Conservation (phyloP, 208 protist species). For the Trypanosoma boissoni region DNA sequence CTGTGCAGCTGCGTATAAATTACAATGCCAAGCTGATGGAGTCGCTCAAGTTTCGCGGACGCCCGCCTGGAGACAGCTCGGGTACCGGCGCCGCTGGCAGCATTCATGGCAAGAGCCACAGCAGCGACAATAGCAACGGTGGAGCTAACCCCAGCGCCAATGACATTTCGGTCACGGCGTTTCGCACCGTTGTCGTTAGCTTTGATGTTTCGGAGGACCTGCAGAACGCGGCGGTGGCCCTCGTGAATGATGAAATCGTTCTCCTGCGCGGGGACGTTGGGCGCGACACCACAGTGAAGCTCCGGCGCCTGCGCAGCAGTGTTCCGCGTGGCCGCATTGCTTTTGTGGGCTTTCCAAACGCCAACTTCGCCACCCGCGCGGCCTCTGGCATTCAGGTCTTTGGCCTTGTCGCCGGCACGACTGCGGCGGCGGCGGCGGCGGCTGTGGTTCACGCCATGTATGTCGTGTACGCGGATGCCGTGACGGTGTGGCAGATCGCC, state of each 20-base stretch:
- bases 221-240: slow-evolving; percentile 75
- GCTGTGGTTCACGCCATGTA: slow-evolving; percentile 39
- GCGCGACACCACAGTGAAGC: slow-evolving; percentile 25
- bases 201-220: slow-evolving; percentile 86
- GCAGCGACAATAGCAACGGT: neutral
- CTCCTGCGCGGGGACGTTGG: slow-evolving; percentile 58
- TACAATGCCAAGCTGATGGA: slow-evolving; percentile 19
- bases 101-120: slow-evolving; percentile 24
- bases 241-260: slow-evolving; percentile 81
- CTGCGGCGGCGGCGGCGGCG: slow-evolving; percentile 2
- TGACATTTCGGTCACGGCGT: slow-evolving; percentile 28
- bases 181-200: slow-evolving; percentile 58
- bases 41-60: slow-evolving; percentile 17
- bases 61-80: neutral
- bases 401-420: neutral
- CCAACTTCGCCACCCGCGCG: slow-evolving; percentile 7
- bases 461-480: slow-evolving; percentile 45
- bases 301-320: slow-evolving; percentile 31
- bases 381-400: slow-evolving; percentile 10
- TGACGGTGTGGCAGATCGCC: slow-evolving; percentile 52
- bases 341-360: slow-evolving; percentile 40
- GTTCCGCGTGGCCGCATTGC: slow-evolving; percentile 31
- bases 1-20: slow-evolving; percentile 26
- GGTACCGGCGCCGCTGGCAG: neutral
- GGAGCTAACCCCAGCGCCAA: neutral